These are phyloP conservation scores for Rutidosis leptorrhynchoides DNA, from an alignment of 129 eudicot genomes.

Conservation along the genomic window DNA sequence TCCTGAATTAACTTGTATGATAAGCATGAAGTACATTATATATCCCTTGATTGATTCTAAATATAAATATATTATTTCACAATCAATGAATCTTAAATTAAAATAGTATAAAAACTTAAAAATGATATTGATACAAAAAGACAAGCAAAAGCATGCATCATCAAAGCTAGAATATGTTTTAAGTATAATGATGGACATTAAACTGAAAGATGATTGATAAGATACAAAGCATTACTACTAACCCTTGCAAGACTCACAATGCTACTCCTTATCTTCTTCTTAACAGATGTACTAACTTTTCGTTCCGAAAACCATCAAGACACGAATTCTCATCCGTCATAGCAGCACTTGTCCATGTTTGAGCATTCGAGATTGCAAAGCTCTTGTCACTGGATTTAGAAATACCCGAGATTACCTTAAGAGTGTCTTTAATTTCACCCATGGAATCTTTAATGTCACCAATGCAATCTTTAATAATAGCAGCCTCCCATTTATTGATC, in stretches of 20 bases:
- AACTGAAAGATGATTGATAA: constrained; percentile 55
- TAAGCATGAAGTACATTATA: neutral
- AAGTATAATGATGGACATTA: neutral
- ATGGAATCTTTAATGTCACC: constrained; percentile 51
- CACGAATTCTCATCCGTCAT: constrained; percentile 79
- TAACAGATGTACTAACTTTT: constrained; percentile 35
- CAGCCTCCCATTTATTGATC: constrained; percentile 42
- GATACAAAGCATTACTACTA: constrained; percentile 60
- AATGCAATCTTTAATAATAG: constrained; percentile 55
- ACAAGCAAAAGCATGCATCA: neutral
- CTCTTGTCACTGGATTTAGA: constrained; percentile 28
- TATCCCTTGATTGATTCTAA: neutral
- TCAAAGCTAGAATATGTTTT: constrained; percentile 6
- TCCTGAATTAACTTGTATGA: neutral
- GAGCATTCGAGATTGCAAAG: constrained; percentile 57
- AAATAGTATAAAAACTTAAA: constrained; percentile 1
- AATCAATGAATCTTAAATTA: too few species aligned
- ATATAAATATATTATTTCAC: too few species aligned
- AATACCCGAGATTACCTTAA: constrained; percentile 40
- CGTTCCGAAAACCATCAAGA: constrained; percentile 52
- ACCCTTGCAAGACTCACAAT: constrained; percentile 42
- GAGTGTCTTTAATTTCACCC: constrained; percentile 47
- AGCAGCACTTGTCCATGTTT: constrained; percentile 82
- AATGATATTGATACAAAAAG: constrained; percentile 1
- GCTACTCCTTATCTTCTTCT: constrained; percentile 43